Evolutionary conservation across 345 rosid species (phyloP), one percentile per base, ranked within the genome.

Genomic region (Draba incana): DNA sequence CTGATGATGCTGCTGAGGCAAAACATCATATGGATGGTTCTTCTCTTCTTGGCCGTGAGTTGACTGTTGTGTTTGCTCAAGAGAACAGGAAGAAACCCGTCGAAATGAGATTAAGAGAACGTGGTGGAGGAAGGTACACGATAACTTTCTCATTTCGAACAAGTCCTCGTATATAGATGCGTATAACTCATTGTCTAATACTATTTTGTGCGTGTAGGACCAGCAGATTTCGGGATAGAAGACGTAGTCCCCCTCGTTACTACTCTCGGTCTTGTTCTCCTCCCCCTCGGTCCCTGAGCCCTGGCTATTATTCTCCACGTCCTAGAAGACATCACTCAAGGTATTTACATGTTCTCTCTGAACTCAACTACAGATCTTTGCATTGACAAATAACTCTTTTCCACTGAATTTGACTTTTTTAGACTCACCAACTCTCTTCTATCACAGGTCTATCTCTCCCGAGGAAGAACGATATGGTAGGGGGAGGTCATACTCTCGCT

Each of bases 51-150:
- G 98, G 97, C 16, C 85, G 93, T 58, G 97, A 92, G 76, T 76
- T 94, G 60, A 89, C 98, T 68, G 98, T 94, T 57, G 93, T 92
- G 30, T 95, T 92, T 88, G 99, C 99, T 0, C 96, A 91, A 77
- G 99, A 95, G 81, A 95, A 95, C 71, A 83, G 98, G 82, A 95
- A 95, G 85, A 92, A 95, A 69, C 99, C 99, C 12, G 7, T 80
- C 68, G 98, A 95, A 74, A 95, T 95, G 99, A 89, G 99, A 83
- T 62, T 79, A 3, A 86, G 97, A 76, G 98, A 92, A 79, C 86
- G 83, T 25, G 75, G 53, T 86, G 94, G 92, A 84, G 85, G 75
- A 68, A 69, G 74, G 75, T 75, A 39, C 59, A 8, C 30, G 8
- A 42, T 35, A 31, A 20, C 66, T 50, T 55, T 68, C 14, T 41